Conservation (phyloP, 1,284 basidiomycete genomes). For the Amylostereum areolatum region DNA sequence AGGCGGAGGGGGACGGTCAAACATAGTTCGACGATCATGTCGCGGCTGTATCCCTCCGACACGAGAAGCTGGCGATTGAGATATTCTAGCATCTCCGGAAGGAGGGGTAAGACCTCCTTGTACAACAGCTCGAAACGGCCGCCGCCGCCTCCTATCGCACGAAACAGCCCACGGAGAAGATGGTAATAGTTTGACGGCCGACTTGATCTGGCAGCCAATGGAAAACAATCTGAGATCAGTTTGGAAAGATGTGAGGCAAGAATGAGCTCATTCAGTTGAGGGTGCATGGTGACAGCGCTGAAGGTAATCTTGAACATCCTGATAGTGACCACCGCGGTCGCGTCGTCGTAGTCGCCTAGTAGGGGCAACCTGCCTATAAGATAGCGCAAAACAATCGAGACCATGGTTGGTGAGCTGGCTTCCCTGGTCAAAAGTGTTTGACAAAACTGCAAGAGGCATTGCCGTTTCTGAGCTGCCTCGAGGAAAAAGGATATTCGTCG, state of each 20-base stretch:
- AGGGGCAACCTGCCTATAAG: constrained; percentile 80
- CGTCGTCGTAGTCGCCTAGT: constrained; percentile 84
- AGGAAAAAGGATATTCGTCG: constrained; percentile 88
- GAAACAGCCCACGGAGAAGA: constrained; percentile 91
- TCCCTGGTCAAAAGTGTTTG: constrained; percentile 87
- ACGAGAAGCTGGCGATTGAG: constrained; percentile 87
- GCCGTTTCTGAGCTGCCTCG: constrained; percentile 70
- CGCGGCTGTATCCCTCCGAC: constrained; percentile 71
- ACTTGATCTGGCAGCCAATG: constrained; percentile 85
- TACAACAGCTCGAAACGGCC: constrained; percentile 94
- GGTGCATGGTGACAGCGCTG: constrained; percentile 79
- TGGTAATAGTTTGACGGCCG: constrained; percentile 94
- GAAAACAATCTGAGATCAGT: constrained; percentile 96
- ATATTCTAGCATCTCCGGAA: constrained; percentile 96
- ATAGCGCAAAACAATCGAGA: constrained; percentile 88
- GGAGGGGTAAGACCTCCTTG: constrained; percentile 92
- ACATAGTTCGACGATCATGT: constrained; percentile 96
- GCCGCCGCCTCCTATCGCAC: constrained; percentile 92
- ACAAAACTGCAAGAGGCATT: constrained; percentile 80
- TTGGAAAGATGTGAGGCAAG: constrained; percentile 90
- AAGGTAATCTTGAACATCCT: constrained; percentile 98
- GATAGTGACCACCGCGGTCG: constrained; percentile 76
- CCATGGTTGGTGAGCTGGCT: constrained; percentile 81
- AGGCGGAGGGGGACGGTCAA: constrained; percentile 95
- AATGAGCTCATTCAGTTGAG: constrained; percentile 83